A percentile compares a stretch with the other conserved stretches of the same genome.
These are phyloP conservation scores for Aspergillus saccharolyticus DNA, from an alignment of 495 filamentous ascomycete species.

Conservation along the genomic window DNA sequence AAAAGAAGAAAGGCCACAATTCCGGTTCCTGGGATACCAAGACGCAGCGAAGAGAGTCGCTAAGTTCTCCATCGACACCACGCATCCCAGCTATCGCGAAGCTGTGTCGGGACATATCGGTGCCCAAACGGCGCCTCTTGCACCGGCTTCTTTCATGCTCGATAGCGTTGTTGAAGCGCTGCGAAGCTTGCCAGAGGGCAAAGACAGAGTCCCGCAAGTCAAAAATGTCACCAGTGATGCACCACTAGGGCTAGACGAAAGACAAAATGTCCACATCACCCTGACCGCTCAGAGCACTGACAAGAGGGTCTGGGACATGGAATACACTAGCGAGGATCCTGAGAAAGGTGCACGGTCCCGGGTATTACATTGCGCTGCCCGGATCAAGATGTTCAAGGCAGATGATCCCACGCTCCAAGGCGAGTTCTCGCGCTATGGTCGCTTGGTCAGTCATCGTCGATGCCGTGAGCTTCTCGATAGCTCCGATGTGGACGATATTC, in stretches of 20 bases:
- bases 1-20: constrained; percentile 7
- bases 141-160: constrained; percentile 42
- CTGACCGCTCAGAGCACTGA: constrained; percentile 15
- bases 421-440: constrained; percentile 42
- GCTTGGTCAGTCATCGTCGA: constrained; percentile 33
- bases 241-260: constrained; percentile 37
- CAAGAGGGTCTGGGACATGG: constrained; percentile 22
- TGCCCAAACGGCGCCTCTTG: constrained; percentile 43
- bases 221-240: constrained; percentile 34
- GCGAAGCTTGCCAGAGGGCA: constrained; percentile 23
- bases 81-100: constrained; percentile 30
- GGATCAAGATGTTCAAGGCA: constrained; percentile 5
- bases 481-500: constrained; percentile 39
- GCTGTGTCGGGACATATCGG: constrained; percentile 41
- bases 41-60: constrained; percentile 27
- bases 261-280: constrained; percentile 36
- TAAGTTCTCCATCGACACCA: constrained; percentile 48
- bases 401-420: not conserved
- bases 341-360: constrained; percentile 1
- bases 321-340: constrained; percentile 8
- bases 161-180: constrained; percentile 49
- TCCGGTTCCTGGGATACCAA: constrained; percentile 38
- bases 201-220: constrained; percentile 29
- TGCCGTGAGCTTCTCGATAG: constrained; percentile 36
- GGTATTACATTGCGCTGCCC: constrained; percentile 14